These are phyloP conservation scores for Lipomyces starkeyi DNA, from an alignment of 805 yeast species.

Conservation along the genomic window DNA sequence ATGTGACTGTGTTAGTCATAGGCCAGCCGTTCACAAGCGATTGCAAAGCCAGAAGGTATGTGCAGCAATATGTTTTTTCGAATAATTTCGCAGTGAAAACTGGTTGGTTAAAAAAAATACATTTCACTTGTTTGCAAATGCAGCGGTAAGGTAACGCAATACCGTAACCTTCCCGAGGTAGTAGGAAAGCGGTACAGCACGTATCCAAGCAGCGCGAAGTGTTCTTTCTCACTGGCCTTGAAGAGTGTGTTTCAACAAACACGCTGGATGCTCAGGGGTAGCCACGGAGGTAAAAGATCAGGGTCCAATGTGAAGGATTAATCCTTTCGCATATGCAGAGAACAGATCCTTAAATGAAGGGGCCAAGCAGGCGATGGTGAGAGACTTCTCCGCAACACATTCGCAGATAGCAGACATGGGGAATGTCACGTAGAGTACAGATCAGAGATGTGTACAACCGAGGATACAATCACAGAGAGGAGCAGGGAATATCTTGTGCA, in stretches of 20 bases:
- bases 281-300: not conserved
- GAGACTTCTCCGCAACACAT: not conserved
- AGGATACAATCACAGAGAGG: not conserved
- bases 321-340: not conserved
- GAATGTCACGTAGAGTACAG: not conserved
- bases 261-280: not conserved
- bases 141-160: not conserved
- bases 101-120: no score
- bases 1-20: no score
- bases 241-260: not conserved
- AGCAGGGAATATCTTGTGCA: not conserved
- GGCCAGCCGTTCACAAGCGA: no score
- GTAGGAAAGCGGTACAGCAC: not conserved
- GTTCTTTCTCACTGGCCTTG: not conserved
- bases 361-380: not conserved
- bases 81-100: no score
- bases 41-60: no score
- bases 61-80: no score
- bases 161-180: not conserved
- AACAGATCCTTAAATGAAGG: not conserved
- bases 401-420: not conserved
- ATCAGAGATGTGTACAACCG: slow-evolving; percentile 4
- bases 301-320: no score
- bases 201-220: not conserved
- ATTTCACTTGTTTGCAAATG: not conserved